phyloP scores from a whole-genome alignment of 176 grass and related monocot species.

The Puya raimondii region DNA sequence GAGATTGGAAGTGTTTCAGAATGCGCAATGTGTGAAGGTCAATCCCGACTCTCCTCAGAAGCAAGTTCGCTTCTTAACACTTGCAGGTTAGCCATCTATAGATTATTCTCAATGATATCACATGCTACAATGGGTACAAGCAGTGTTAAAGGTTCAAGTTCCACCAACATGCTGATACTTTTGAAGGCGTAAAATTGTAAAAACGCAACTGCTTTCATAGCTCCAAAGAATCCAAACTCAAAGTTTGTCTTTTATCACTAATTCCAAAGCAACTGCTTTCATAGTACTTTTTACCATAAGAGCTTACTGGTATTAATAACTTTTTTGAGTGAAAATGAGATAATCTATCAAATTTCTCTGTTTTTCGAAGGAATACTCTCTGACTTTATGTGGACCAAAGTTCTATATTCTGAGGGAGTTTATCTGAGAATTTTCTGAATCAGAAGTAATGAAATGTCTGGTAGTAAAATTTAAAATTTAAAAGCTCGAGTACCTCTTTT shows the following conservation, averaged over 20 bases:
- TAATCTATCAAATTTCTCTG: not conserved
- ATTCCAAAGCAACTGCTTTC: no score
- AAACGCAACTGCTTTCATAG: no score
- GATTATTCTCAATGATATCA: not conserved
- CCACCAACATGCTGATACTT: not conserved
- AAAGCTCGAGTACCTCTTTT: not conserved
- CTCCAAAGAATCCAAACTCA: no score
- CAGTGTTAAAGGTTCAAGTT: not conserved
- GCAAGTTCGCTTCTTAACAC: conserved; percentile 78
- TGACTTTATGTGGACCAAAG: no score
- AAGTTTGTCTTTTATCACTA: no score
- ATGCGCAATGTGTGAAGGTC: conserved; percentile 69
- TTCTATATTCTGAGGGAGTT: no score
- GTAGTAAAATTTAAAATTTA: no score
- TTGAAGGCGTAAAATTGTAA: not conserved
- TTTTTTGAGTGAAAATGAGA: no score
- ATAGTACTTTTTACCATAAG: no score
- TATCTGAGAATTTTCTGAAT: no score
- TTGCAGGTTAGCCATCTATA: conserved; percentile 43
- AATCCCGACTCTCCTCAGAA: conserved; percentile 88
- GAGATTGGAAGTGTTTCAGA: conserved; percentile 47
- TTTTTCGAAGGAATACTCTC: not conserved
- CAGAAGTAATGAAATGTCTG: no score
- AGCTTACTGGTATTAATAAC: no score
- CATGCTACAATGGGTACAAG: not conserved